Evolutionary conservation across 352 stramenopile species (phyloP), one percentile per base, ranked within the genome.

Genomic region (Phytophthora foliorum): DNA sequence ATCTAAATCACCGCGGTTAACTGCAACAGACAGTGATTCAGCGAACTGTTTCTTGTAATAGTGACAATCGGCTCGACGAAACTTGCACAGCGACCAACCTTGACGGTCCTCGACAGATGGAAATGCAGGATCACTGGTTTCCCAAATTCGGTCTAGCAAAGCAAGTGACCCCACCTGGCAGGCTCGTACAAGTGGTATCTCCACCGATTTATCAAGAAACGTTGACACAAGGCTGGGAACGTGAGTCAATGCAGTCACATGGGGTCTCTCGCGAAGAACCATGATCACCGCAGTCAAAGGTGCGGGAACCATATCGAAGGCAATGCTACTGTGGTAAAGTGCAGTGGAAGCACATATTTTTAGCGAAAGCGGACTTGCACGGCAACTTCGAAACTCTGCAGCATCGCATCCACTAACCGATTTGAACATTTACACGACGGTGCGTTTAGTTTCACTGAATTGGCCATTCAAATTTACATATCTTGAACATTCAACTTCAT

Each of bases 81-180:
- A 63, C 8, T 60, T 70, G 25, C 53, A 59, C 7, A 71, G 50
- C 25, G 60, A 63, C 67, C 61, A 75, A 13, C 21, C 21, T 27
- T 56, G 44, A 51, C 25, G 22, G 22, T 60, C 34, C 21, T 54
- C 32, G 3, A 41, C 24, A 41, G 50, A 51, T 53, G 31, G 57
- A 17, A 54, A 17, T 14, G 25, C 19, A 36, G 58, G 65, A 21
- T 69, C 38, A 52, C 59, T 74, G 46, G 19, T 61, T 36, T 49
- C 53, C 59, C 59, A 74, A 46, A 74, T 74, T 58, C 66, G 44
- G 32, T 65, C 25, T 24, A 74, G 27, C 25, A 74, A 48, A 9
- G 38, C 53, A 16, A 62, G 36, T 22, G 59, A 69, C 21, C 59
- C 52, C 13, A 69, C 6, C 16, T 49, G 16, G 29, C 66, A 69